A percentile compares a stretch with the other conserved stretches of the same genome.
These are phyloP conservation scores for Meripilus lineatus DNA, from an alignment of 1,284 basidiomycete genomes.

Conservation along the genomic window DNA sequence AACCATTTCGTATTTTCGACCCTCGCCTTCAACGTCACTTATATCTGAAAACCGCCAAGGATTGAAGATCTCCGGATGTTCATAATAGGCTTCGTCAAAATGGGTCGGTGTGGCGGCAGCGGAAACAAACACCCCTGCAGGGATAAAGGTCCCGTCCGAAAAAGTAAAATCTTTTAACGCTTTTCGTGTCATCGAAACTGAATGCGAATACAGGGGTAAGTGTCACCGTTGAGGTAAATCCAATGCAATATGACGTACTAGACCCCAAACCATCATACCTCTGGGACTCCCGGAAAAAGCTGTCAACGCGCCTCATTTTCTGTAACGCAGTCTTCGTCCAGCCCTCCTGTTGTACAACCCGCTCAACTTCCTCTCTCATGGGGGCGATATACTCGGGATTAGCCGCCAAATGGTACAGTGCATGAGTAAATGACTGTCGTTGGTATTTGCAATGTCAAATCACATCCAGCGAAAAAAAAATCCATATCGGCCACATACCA, in stretches of 20 bases:
- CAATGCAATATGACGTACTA: not conserved
- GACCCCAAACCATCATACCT: conserved; percentile 2
- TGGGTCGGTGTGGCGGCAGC: conserved; percentile 2
- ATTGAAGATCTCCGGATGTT: conserved; percentile 27
- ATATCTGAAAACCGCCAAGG: conserved; percentile 30
- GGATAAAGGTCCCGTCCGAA: conserved; percentile 11
- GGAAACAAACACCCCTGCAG: conserved; percentile 6
- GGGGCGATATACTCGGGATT: not conserved
- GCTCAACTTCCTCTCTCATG: conserved; percentile 6
- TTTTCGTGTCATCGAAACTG: conserved; percentile 2
- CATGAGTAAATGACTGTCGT: conserved; percentile 4
- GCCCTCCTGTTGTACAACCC: conserved; percentile 1
- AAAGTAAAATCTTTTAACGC: conserved; percentile 10
- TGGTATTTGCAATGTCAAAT: not conserved
- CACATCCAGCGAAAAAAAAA: not conserved
- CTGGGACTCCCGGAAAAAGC: conserved; percentile 7
- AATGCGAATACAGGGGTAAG: not conserved
- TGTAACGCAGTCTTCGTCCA: conserved; percentile 5
- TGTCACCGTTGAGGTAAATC: not conserved
- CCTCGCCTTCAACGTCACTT: conserved; percentile 8
- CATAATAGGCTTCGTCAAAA: conserved; percentile 23
- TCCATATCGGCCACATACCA: conserved; percentile 9
- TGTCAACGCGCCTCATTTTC: conserved; percentile 6
- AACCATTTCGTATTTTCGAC: conserved; percentile 15
- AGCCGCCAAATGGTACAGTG: conserved; percentile 4